Conservation (phyloP, 306 rosid species). For the Psophocarpus tetragonolobus region DNA sequence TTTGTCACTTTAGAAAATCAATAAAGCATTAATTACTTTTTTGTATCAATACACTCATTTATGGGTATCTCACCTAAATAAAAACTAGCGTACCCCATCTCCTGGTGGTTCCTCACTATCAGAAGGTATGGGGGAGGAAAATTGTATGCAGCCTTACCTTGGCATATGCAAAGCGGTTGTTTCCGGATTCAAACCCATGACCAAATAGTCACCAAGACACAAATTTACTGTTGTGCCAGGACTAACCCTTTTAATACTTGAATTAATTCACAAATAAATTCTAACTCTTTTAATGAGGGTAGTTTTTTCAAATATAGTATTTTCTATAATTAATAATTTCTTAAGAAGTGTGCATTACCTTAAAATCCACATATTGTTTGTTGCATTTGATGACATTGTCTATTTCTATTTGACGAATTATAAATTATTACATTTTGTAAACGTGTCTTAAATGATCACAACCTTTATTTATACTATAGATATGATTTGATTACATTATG, state of each 20-base stretch:
- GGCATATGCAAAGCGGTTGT: too few relatives aligned
- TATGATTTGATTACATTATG: too few relatives aligned
- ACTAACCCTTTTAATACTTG: too few relatives aligned
- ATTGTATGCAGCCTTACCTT: too few relatives aligned
- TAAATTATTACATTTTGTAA: conserved; percentile 32
- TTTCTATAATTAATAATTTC: background rate
- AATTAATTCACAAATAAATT: background rate
- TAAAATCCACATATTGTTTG: conserved; percentile 3
- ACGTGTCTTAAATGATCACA: too few relatives aligned
- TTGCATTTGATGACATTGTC: conserved; percentile 10
- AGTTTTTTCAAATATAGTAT: background rate
- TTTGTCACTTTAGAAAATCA: background rate
- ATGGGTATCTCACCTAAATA: background rate
- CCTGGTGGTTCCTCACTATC: too few relatives aligned
- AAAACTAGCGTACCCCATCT: too few relatives aligned
- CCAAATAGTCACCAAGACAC: too few relatives aligned
- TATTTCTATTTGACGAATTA: background rate
- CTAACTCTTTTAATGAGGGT: background rate
- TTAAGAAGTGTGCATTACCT: background rate
- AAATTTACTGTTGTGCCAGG: too few relatives aligned
- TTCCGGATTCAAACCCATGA: too few relatives aligned
- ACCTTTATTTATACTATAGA: too few relatives aligned
- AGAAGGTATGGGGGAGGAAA: too few relatives aligned
- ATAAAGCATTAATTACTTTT: background rate
- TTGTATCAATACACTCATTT: background rate